Percentiles rank a stretch among this genome's conserved stretches.
Evolutionary conservation across 345 rosid species (phyloP).

Genomic region (Microthlaspi erraticum): DNA sequence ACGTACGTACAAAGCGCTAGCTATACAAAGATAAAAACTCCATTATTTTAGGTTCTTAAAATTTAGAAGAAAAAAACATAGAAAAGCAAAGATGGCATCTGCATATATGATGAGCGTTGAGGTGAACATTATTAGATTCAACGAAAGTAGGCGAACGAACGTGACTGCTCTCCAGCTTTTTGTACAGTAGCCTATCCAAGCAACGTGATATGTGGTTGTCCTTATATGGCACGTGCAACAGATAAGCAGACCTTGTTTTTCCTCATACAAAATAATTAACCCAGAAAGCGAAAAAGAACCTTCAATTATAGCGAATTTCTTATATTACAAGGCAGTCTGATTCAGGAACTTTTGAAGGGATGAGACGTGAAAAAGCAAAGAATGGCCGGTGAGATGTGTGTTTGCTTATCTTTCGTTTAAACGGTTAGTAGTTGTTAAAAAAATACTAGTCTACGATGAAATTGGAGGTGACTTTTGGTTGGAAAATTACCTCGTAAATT

Average conservation of each 20-base stretch:
- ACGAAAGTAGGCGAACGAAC: constrained; percentile 37
- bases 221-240: constrained; percentile 43
- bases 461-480: background rate
- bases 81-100: constrained; percentile 12
- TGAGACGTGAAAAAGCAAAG: constrained; percentile 11
- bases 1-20: background rate
- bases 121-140: constrained; percentile 27
- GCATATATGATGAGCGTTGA: constrained; percentile 15
- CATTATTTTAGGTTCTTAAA: background rate
- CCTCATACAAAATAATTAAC: background rate
- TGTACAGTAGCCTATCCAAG: constrained; percentile 33
- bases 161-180: constrained; percentile 36
- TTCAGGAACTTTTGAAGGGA: constrained; percentile 1
- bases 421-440: background rate
- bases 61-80: background rate
- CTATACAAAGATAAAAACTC: background rate
- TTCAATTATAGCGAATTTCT: constrained; percentile 10
- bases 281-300: constrained; percentile 7
- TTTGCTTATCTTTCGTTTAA: constrained; percentile 16
- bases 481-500: background rate
- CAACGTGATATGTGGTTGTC: constrained; percentile 45
- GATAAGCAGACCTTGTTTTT: constrained; percentile 38
- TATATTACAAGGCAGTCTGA: constrained; percentile 1
- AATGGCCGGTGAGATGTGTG: constrained; percentile 24
- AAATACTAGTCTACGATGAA: too few species aligned